phyloP scores from a whole-genome alignment of 805 yeast genomes.

The Candida vaughaniae region DNA sequence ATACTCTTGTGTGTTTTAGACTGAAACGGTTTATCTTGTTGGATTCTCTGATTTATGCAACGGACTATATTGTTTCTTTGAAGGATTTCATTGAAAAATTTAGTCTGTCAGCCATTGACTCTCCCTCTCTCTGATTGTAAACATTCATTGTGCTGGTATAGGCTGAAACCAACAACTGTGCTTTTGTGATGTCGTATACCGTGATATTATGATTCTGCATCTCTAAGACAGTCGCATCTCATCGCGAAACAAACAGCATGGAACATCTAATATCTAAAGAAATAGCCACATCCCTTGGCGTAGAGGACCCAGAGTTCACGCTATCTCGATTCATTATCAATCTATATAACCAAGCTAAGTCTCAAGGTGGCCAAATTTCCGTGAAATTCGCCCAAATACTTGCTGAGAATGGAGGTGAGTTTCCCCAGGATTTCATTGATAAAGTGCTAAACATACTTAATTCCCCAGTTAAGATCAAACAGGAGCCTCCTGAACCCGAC shows the following conservation, averaged over 20 bases:
- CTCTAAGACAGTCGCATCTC: too few species aligned
- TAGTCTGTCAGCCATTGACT: too few species aligned
- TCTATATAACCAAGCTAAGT: constrained; percentile 8
- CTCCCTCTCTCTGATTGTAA: too few species aligned
- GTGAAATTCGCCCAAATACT: constrained; percentile 15
- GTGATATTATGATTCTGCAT: too few species aligned
- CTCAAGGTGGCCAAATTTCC: not conserved
- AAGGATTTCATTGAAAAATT: too few species aligned
- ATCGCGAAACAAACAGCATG: constrained; percentile 11
- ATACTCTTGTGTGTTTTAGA: too few species aligned
- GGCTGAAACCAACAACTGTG: too few species aligned
- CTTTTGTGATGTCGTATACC: too few species aligned
- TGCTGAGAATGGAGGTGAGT: constrained; percentile 41
- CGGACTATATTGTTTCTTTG: too few species aligned
- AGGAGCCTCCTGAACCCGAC: constrained; percentile 4
- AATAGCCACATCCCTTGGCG: constrained; percentile 9
- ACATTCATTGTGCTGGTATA: too few species aligned
- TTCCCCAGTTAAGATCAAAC: constrained; percentile 7
- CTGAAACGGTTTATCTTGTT: too few species aligned
- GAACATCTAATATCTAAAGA: not conserved
- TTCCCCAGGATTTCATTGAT: constrained; percentile 31
- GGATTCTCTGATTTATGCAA: too few species aligned
- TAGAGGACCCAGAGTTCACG: constrained; percentile 9
- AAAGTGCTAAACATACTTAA: constrained; percentile 18
- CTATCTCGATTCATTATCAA: constrained; percentile 11